A percentile compares a stretch with the other conserved stretches of the same genome.
Conservation (phyloP, 768 basidiomycete species). For the Postia placenta region DNA sequence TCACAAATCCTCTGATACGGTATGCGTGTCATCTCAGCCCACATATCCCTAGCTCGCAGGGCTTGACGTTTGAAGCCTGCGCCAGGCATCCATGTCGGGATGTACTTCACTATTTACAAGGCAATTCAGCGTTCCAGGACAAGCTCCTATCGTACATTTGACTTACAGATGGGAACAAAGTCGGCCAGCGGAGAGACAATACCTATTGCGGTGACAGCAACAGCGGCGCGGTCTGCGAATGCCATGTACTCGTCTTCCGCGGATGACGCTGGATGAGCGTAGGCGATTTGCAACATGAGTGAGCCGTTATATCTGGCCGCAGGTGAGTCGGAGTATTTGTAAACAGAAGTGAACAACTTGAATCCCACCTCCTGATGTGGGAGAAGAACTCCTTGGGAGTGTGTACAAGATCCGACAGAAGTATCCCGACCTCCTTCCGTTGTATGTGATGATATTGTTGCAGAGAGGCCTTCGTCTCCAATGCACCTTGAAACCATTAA, state of each 20-base stretch:
- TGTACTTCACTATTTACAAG: conserved; percentile 29
- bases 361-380: conserved; percentile 14
- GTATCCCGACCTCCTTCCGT: conserved; percentile 18
- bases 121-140: neutral
- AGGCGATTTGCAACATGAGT: conserved; percentile 26
- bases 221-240: conserved; percentile 21
- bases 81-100: conserved; percentile 63
- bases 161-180: conserved; percentile 27
- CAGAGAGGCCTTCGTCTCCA: conserved; percentile 13
- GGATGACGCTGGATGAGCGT: conserved; percentile 24
- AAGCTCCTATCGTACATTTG: too few relatives aligned
- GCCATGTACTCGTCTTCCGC: conserved; percentile 24
- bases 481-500: conserved; percentile 20
- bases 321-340: too few relatives aligned
- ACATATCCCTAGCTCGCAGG: neutral
- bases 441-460: conserved; percentile 18
- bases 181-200: conserved; percentile 26
- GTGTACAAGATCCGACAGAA: conserved; percentile 24
- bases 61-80: conserved; percentile 35
- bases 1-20: conserved; percentile 17
- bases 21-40: conserved; percentile 8
- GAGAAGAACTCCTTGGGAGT: conserved; percentile 18
- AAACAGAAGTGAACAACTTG: neutral
- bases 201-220: conserved; percentile 18
- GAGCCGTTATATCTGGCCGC: conserved; percentile 23